phyloP scores from a whole-genome alignment of 106 monocot species.

The Agapanthus africanus region DNA sequence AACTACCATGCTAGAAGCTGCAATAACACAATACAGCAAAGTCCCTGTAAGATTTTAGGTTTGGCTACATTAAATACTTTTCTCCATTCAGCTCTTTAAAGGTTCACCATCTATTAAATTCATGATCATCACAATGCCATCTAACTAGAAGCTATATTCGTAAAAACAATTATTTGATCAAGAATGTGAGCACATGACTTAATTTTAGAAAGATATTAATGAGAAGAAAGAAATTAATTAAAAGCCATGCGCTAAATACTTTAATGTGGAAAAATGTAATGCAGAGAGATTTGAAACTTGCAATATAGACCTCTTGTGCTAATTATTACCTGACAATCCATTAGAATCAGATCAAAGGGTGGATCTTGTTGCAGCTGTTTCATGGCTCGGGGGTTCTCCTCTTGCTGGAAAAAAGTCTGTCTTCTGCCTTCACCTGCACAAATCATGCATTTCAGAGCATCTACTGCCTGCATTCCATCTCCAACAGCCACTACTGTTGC shows the following conservation, averaged over 20 bases:
- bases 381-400: not conserved
- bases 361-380: conserved; percentile 9
- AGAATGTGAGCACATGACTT: too few species aligned
- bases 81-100: not conserved
- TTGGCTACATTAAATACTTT: too few species aligned
- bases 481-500: conserved; percentile 33
- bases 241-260: too few species aligned
- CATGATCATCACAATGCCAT: not conserved
- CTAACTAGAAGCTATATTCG: not conserved
- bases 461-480: conserved; percentile 50
- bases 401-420: conserved; percentile 8
- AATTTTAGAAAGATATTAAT: too few species aligned
- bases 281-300: not conserved
- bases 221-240: too few species aligned
- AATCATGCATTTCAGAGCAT: conserved; percentile 27
- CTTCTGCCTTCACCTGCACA: conserved; percentile 9
- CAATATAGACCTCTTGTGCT: not conserved
- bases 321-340: conserved; percentile 47
- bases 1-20: too few species aligned
- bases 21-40: too few species aligned
- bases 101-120: not conserved
- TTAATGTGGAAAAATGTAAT: not conserved
- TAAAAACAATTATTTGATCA: too few species aligned
- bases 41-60: too few species aligned
- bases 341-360: conserved; percentile 40